A percentile compares a stretch with the other conserved stretches of the same genome.
Conservation (phyloP, 352 stramenopile species). For the Phytophthora europaea region DNA sequence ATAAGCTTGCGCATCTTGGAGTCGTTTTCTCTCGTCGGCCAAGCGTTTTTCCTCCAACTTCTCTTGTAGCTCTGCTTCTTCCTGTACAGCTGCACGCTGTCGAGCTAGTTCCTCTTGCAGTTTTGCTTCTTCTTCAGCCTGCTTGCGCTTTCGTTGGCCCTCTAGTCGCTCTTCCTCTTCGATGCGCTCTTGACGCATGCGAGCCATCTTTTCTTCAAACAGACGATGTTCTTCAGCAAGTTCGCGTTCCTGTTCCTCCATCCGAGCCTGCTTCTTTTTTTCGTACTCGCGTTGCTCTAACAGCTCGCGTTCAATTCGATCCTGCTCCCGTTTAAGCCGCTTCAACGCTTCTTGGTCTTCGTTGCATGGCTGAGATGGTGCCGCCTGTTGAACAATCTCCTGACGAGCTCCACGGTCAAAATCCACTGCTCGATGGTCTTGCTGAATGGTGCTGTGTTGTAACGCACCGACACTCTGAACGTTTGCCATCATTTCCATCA, state of each 20-base stretch:
- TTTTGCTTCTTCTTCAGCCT: slow-evolving; percentile 44
- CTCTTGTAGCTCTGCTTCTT: slow-evolving; percentile 41
- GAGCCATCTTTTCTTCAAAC: slow-evolving; percentile 61
- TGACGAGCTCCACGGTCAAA: neutral
- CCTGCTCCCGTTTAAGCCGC: slow-evolving; percentile 46
- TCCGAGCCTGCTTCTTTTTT: slow-evolving; percentile 42
- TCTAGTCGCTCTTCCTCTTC: slow-evolving; percentile 53
- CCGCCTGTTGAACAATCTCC: neutral
- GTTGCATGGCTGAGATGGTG: slow-evolving; percentile 15
- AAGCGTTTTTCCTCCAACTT: slow-evolving; percentile 30
- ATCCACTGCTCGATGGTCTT: neutral
- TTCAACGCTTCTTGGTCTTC: slow-evolving; percentile 58
- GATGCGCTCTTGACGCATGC: slow-evolving; percentile 39
- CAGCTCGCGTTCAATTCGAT: slow-evolving; percentile 54
- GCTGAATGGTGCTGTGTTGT: neutral
- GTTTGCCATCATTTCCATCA: slow-evolving; percentile 76
- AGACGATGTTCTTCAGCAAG: slow-evolving; percentile 42
- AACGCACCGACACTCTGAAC: slow-evolving; percentile 24
- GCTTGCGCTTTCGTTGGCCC: slow-evolving; percentile 29
- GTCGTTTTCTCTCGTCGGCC: slow-evolving; percentile 32
- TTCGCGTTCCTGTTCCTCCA: slow-evolving; percentile 52
- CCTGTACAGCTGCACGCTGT: slow-evolving; percentile 48
- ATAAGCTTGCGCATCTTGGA: slow-evolving; percentile 32
- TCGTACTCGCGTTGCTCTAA: slow-evolving; percentile 66
- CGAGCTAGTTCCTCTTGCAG: slow-evolving; percentile 45